phyloP scores from a whole-genome alignment of 2,329 filamentous ascomycete species.

The Aspergillus sp. region DNA sequence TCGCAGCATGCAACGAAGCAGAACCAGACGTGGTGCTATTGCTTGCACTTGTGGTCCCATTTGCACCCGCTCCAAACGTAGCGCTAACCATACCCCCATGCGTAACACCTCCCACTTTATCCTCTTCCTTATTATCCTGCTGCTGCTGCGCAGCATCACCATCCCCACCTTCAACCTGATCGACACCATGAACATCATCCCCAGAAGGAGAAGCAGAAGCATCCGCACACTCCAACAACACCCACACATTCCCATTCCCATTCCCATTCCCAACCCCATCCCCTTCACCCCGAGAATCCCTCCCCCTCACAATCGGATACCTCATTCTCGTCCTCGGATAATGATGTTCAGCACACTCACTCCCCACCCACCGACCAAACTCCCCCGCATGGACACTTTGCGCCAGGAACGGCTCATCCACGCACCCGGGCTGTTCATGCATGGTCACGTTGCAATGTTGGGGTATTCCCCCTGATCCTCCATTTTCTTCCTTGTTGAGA shows the following conservation, averaged over 20 bases:
- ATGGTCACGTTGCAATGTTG: slow-evolving; percentile 35
- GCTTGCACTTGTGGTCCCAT: neutral
- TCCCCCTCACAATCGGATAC: too few species aligned
- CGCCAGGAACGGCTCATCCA: slow-evolving; percentile 31
- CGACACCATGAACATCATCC: neutral
- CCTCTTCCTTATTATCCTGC: neutral
- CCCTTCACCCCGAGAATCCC: slow-evolving; percentile 4
- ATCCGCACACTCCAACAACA: slow-evolving; percentile 31
- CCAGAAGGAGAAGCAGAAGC: neutral
- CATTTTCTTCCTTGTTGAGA: neutral
- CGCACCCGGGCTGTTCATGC: slow-evolving; percentile 36
- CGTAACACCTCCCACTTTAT: neutral
- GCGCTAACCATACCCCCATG: neutral
- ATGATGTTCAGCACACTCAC: slow-evolving; percentile 23
- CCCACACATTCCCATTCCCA: slow-evolving; percentile 28
- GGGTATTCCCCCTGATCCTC: neutral
- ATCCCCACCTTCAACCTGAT: too few species aligned
- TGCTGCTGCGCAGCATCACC: neutral
- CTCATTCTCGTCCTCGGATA: too few species aligned
- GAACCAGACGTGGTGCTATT: too few species aligned
- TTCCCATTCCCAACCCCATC: slow-evolving; percentile 26
- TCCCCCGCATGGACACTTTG: slow-evolving; percentile 24
- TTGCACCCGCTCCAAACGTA: too few species aligned
- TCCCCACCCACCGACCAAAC: slow-evolving; percentile 23
- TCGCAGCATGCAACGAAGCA: neutral